Evolutionary conservation across 116 monocot species (phyloP), one percentile per base, ranked within the genome.

Genomic region (Iris pallida): DNA sequence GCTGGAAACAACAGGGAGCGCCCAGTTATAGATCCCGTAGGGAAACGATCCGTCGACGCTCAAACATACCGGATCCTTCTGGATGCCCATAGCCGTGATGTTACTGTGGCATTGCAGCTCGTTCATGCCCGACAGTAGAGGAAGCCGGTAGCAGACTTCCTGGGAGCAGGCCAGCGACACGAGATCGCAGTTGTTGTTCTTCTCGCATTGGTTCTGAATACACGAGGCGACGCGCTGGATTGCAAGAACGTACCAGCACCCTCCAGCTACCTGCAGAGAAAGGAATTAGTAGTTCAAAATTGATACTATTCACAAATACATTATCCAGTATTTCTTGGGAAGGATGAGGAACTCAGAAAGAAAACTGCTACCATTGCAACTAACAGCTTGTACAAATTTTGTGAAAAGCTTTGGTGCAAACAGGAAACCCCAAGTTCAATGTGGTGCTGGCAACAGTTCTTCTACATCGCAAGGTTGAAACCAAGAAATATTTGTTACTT

Each of bases 231-330:
- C 89, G 0, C 91, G 81, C 44, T 95, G 95, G 68, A 91, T 82
- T 49, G 84, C 88, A 47, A 95, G 91, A 55, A 91, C 78, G 63
- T 95, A 95, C 95, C 95, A 91, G 57, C 91, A 91, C 3, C 91
- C 84, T 16, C 95, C 91, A 12, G 83, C 88, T 42, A 91, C 95
- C 95, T 95, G 83, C 19, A 63, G n/a, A n/a, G 4, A 72, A 13
- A 14, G 20, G n/a, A 0, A 17, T 0, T 30, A 30, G 30, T n/a
- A n/a, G 3, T 30, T 30, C 30, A 30, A 0, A 30, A 30, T 30
- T 30, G 30, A n/a, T n/a, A n/a, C n/a, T n/a, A n/a, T n/a, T n/a
- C 30, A 30, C 30, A 30, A 30, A 30, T 30, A 30, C 30, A 30
- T 30, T 30, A 30, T 30, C 30, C 30, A 30, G 3, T 30, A 30